A percentile compares a stretch with the other conserved stretches of the same genome.
Evolutionary conservation across 176 grass and related monocot species (phyloP).

Genomic region (Oryza longistaminata): DNA sequence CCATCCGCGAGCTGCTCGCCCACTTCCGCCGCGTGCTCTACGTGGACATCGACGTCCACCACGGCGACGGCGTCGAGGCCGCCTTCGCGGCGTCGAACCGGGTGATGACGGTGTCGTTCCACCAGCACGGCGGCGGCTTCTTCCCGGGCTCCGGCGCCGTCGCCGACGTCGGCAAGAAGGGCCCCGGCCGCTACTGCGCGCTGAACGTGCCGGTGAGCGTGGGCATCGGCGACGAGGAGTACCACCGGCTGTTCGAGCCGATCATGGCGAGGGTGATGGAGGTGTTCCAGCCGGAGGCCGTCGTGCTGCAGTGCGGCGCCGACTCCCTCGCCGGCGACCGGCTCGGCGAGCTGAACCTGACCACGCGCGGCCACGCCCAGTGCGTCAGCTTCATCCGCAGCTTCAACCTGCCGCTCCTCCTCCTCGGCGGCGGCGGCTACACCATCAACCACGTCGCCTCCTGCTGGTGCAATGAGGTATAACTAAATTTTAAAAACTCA

Average conservation of each 20-base stretch:
- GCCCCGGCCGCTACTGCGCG: slow-evolving; percentile 32
- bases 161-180: slow-evolving; percentile 25
- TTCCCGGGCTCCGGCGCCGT: slow-evolving; percentile 51
- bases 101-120: slow-evolving; percentile 79
- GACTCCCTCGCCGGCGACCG: slow-evolving; percentile 53
- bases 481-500: not conserved
- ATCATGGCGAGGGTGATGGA: not conserved
- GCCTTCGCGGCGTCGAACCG: slow-evolving; percentile 47
- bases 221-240: slow-evolving; percentile 61
- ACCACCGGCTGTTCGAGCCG: not conserved
- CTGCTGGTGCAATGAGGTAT: slow-evolving; percentile 91
- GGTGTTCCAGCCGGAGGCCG: slow-evolving; percentile 21
- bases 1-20: slow-evolving; percentile 51
- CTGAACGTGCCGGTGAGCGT: slow-evolving; percentile 58
- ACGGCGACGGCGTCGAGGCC: slow-evolving; percentile 68
- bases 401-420: slow-evolving; percentile 48
- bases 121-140: slow-evolving; percentile 27
- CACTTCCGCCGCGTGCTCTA: slow-evolving; percentile 60
- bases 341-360: slow-evolving; percentile 56
- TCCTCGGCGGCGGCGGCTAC: slow-evolving; percentile 85
- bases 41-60: slow-evolving; percentile 92
- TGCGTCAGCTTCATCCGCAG: slow-evolving; percentile 21
- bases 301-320: slow-evolving; percentile 48
- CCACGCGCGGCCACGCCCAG: slow-evolving; percentile 51
- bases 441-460: slow-evolving; percentile 73